Base-by-base conservation (phyloP, 441 rosid genomes). In the Adansonia madagascariensis region DNA sequence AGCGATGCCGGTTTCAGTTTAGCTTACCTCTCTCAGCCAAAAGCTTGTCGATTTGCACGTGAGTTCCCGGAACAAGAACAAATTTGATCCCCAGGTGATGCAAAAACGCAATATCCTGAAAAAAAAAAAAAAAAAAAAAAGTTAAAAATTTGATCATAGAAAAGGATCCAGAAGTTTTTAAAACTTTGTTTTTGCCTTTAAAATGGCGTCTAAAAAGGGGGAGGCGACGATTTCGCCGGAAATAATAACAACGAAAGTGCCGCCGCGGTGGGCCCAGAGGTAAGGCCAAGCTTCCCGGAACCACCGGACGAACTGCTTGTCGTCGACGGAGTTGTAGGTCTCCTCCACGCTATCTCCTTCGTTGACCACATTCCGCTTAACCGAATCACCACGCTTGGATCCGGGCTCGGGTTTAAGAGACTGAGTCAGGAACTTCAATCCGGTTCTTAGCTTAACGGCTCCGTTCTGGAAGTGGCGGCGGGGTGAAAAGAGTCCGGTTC, bases 231-330 rank as follows among this genome's bases (percentile, higher is more conserved):
- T 85, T 79, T 89, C 98, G 22, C 93, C 93, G 68, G 97, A 90
- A 79, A 95, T 81, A 70, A 92, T 77, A 50, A 91, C 95, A 43
- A 94, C 94, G 76, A 94, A 95, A 27, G 93, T 91, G 50, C 91
- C 80, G 27, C 94, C 97, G 53, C 98, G 80, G 75, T 92, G 90
- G 0, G 98, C 98, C 89, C 93, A 90, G 44, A 95, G 74, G 82
- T 91, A 95, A 7, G 97, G 98, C 95, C 98, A 95, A 0, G 97
- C 98, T 83, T 95, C 98, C 35, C 93, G 91, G 72, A 95, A 95
- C 98, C 98, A 91, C 85, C 88, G 80, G 62, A 91, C 98, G 77
- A 93, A 95, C 69, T 84, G 95, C 79, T 86, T 77, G 70, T 91
- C 94, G 66, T 85, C 91, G 14, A 77, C 82, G 15, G 79, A 43